Evolutionary conservation across 352 stramenopile species (phyloP).

Genomic region (Phytophthora pisi): DNA sequence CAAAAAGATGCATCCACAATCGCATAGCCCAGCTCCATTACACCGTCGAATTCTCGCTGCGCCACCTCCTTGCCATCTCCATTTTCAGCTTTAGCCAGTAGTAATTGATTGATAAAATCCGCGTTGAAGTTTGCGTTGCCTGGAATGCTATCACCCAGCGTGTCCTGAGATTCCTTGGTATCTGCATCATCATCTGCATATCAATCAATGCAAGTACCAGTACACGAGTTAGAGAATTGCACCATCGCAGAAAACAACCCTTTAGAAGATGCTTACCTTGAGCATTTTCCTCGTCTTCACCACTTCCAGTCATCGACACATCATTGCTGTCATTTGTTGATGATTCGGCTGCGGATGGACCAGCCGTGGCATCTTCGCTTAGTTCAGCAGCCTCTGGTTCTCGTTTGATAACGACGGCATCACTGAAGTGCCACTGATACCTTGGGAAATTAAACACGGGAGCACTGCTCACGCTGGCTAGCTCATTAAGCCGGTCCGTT

Average conservation of each 20-base stretch:
- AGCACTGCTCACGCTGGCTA: conserved; percentile 34
- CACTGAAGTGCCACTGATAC: conserved; percentile 45
- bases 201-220: background rate
- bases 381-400: conserved; percentile 24
- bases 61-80: conserved; percentile 19
- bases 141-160: conserved; percentile 22
- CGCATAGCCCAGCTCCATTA: conserved; percentile 51
- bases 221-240: background rate
- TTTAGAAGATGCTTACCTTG: conserved; percentile 14
- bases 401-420: conserved; percentile 36
- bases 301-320: conserved; percentile 3
- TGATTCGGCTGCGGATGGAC: background rate
- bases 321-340: conserved; percentile 1
- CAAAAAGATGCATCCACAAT: conserved; percentile 75
- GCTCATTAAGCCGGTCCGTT: conserved; percentile 39
- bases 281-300: conserved; percentile 2
- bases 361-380: conserved; percentile 2
- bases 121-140: conserved; percentile 25
- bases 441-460: conserved; percentile 47
- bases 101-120: conserved; percentile 43
- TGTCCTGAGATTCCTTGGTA: conserved; percentile 6
- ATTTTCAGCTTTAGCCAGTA: conserved; percentile 26
- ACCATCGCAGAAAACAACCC: background rate
- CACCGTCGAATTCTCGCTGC: conserved; percentile 42
- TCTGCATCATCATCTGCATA: conserved; percentile 12